phyloP scores from a whole-genome alignment of 108 stramenopile species.

The Skeletonema costatum region DNA sequence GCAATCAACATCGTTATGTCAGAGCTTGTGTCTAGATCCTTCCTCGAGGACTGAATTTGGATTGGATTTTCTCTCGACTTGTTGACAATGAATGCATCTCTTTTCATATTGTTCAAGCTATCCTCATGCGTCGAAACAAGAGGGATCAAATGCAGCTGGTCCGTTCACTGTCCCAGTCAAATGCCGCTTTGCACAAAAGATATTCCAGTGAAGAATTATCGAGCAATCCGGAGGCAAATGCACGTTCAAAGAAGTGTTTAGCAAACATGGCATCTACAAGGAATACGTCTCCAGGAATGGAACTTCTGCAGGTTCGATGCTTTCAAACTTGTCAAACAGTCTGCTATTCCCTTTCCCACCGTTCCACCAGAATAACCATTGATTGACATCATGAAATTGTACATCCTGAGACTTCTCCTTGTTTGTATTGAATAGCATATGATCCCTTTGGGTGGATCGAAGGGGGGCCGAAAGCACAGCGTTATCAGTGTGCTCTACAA shows the following conservation, averaged over 20 bases:
- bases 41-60: too few relatives aligned
- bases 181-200: too few relatives aligned
- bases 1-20: not conserved
- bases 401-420: not conserved
- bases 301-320: constrained; percentile 8
- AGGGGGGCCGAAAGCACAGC: not conserved
- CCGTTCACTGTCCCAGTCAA: not conserved
- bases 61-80: too few relatives aligned
- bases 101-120: not conserved
- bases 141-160: not conserved
- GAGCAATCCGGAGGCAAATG: too few relatives aligned
- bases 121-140: not conserved
- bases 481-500: not conserved
- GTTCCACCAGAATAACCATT: not conserved
- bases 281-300: constrained; percentile 26
- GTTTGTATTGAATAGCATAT: not conserved
- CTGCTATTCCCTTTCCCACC: not conserved
- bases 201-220: too few relatives aligned
- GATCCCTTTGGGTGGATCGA: not conserved
- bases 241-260: not conserved
- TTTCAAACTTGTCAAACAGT: not conserved
- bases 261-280: constrained; percentile 28
- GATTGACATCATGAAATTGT: not conserved
- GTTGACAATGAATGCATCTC: too few relatives aligned
- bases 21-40: too few relatives aligned